Base-by-base conservation (phyloP, 129 eudicot species). In the Helichrysum umbraculigerum region DNA sequence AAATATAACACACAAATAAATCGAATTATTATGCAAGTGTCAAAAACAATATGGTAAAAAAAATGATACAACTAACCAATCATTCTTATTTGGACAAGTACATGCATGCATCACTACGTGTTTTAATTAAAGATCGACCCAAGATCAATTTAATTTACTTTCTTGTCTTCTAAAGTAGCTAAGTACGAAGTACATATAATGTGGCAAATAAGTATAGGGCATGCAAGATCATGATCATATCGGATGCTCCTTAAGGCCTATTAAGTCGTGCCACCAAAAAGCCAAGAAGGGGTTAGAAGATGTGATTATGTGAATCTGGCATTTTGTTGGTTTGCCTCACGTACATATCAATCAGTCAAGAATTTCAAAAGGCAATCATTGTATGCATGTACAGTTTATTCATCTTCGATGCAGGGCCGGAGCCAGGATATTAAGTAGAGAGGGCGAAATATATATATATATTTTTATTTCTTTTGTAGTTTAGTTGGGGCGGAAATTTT, bases 131-230 rank as follows among this genome's bases (percentile, higher is more conserved):
- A 17, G 56, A 66, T 42, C 80, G 2, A 66, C 60, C 80, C 5
- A 3, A 54, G 51, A 66, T 66, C 56, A 76, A 21, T 4, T 12
- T 66, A 76, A 21, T 4, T 6, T 66, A 33, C 51, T 76, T 50
- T 50, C 5, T 19, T 76, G 73, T 76, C 78, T 60, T 74, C 68
- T 60, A 74, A 39, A 74, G 78, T 60, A 32, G 52, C 32, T 20
- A n/a, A n/a, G n/a, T n/a, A 41, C 4, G 39, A 56, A 60, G 41
- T 60, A 21, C 33, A 66, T 75, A 47, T 22, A 54, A 75, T n/a
- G 65, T 65, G 72, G 32, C 63, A 66, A 47, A 51, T 20, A 51
- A 50, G 59, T 33, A 65, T 34, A 52, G 51, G 41, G 64, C 66
- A 21, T 21, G 54, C 64, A 44, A 51, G 66, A 42, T 51, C 69